Evolutionary conservation across 768 basidiomycete genomes (phyloP), one percentile per base, ranked within the genome.

Genomic region (Rhizopogon rudus): DNA sequence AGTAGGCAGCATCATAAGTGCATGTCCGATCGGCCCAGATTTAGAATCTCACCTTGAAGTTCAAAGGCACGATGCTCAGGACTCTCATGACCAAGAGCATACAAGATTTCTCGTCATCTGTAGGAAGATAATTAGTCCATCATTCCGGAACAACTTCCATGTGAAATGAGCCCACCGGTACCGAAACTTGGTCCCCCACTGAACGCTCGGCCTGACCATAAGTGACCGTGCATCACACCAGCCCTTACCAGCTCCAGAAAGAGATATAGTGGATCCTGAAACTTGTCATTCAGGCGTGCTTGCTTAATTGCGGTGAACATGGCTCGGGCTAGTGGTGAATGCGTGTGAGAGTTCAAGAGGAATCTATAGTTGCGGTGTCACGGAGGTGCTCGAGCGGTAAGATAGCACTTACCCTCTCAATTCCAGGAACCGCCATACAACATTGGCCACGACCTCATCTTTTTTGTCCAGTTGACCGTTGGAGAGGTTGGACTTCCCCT

Each of bases 341-440:
- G 96, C 40, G 81, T 84, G 72, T 98, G 96, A 4, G 87, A 81
- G 67, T 91, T 91, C 59, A 88, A 72, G 55, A 97, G 78, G 80
- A 98, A 97, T 61, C 95, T 97, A 64, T 53, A 14, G 52, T 52
- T 54, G 17, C 43, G 37, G 52, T 46, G 33, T 61, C 53, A 43
- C 17, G 60, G 54, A 14, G 58, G 35, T 22, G 54, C 22, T 43
- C 33, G 29, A 20, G 51, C 16, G 46, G 37, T 50, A 54, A 45
- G n/a, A 56, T n/a, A 7, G 59, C 60, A 60, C 55, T 67, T 71
- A 96, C 95, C 94, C 93, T 71, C 97, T 78, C 55, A 98, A 76
- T 70, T 98, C 96, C 54, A 99, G 81, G 81, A 98, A 98, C 52
- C 96, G 84, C 95, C 95, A 98, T 53, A 99, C 91, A 28, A 96